Percentiles rank a stretch among this genome's conserved stretches.
phyloP scores from a whole-genome alignment of 164 flowering plant species.

The Magnolia changhungtana region DNA sequence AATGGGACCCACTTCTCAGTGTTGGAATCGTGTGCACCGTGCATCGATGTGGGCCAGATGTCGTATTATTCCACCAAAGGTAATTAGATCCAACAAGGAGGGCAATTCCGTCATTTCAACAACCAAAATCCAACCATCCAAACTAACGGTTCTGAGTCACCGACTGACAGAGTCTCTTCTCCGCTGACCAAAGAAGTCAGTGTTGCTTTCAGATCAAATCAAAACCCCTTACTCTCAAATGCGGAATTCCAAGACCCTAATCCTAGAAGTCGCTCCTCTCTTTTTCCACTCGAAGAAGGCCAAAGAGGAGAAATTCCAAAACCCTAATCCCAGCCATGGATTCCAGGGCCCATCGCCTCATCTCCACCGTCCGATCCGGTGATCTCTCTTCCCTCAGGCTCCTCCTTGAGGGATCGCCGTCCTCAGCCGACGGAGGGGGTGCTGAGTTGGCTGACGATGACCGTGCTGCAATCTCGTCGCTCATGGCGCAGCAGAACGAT shows the following conservation, averaged over 20 bases:
- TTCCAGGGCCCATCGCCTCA: constrained; percentile 37
- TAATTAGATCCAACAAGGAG: neutral
- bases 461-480: constrained; percentile 28
- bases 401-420: constrained; percentile 19
- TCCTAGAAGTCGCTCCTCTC: neutral
- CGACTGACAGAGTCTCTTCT: neutral
- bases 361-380: constrained; percentile 62
- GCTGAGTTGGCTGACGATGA: constrained; percentile 7
- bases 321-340: constrained; percentile 34
- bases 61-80: no score
- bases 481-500: constrained; percentile 66
- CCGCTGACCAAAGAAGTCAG: neutral
- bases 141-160: neutral
- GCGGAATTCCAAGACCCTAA: neutral
- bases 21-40: no score
- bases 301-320: neutral
- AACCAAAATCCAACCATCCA: neutral
- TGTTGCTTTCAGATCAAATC: neutral
- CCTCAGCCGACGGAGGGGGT: constrained; percentile 15
- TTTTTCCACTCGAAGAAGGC: neutral
- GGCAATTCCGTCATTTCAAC: neutral
- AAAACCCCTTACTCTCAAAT: neutral
- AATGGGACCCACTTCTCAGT: no score
- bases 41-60: no score
- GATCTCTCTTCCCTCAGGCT: constrained; percentile 45